Evolutionary conservation across 345 rosid genomes (phyloP), one percentile per base, ranked within the genome.

Genomic region (Theobroma cacao): DNA sequence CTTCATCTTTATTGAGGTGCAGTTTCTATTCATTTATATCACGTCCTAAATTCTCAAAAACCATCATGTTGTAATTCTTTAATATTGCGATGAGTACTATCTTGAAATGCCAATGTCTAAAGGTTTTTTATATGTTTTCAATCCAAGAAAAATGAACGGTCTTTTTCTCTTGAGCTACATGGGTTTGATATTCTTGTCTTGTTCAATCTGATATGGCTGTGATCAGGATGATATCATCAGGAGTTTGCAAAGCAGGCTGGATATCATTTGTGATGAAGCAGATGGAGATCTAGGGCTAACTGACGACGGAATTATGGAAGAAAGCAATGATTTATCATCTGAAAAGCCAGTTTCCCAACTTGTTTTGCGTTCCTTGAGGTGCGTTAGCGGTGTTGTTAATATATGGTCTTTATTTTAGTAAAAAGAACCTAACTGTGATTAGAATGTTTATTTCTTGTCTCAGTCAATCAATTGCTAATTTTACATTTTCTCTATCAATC

Each of bases 201-300:
- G 36, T 34, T 7, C 58, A 53, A 43, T 79, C 17, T 28, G 60
- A 22, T 31, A 31, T 77, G 74, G 47, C 5, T 38, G 30, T 60
- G 20, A 82, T 82, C 86, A 95, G 99, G 91, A 84, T 76, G 99
- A 95, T 82, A 89, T 95, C 70, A 87, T 88, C 78, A 88, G 88
- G 81, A 95, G 95, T 86, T 86, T 95, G 79, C 91, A 86, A 79
- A 93, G 98, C 87, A 91, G 98, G 83, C 81, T 93, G 68, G 99
- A 93, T 83, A 86, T 92, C 43, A 83, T 95, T 65, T 90, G 94
- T 34, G 99, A 92, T 73, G 94, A 91, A 79, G 97, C 83, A 10
- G 98, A 90, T 80, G 91, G 81, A 77, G 92, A 83, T 80, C 79
- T 72, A 30, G 79, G 68, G 75, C 72, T 63, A 65, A 41, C 69